Percentiles rank a stretch among this genome's conserved stretches.
These are phyloP conservation scores for Symbiodinium natans DNA, from an alignment of 73 alveolate genomes.

Conservation along the genomic window DNA sequence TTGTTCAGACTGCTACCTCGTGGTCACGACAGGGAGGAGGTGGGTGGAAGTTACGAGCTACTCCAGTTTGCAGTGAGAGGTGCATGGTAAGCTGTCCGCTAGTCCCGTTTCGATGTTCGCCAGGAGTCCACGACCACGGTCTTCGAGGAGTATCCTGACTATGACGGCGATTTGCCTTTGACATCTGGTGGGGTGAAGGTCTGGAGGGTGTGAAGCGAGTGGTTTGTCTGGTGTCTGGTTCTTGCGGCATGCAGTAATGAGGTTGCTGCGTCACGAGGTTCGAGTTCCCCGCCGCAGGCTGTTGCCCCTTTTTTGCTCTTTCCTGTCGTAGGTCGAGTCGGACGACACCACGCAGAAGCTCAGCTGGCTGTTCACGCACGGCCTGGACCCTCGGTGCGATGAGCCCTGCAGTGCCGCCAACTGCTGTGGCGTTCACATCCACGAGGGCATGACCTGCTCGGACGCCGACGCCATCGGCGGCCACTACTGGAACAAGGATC, in stretches of 20 bases:
- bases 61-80: too few relatives aligned
- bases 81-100: too few relatives aligned
- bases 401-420: slow-evolving; percentile 37
- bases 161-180: neutral
- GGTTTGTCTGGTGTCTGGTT: too few relatives aligned
- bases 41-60: too few relatives aligned
- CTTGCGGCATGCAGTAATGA: too few relatives aligned
- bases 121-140: slow-evolving; percentile 8
- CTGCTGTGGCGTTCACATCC: slow-evolving; percentile 79
- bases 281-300: too few relatives aligned
- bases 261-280: too few relatives aligned
- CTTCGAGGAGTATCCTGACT: neutral
- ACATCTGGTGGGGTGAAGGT: slow-evolving; percentile 5
- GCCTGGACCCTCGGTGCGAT: neutral
- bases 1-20: too few relatives aligned
- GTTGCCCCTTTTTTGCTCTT: too few relatives aligned
- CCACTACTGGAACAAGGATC: slow-evolving; percentile 4
- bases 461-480: neutral
- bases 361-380: neutral
- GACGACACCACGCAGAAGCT: neutral
- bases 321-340: neutral
- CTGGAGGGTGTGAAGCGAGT: too few relatives aligned
- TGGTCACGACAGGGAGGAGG: too few relatives aligned
- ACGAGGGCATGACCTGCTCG: slow-evolving; percentile 61
- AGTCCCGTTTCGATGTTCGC: too few relatives aligned